Conservation (phyloP, 2,329 filamentous ascomycete species). For the Verticillium nonalfalfae region DNA sequence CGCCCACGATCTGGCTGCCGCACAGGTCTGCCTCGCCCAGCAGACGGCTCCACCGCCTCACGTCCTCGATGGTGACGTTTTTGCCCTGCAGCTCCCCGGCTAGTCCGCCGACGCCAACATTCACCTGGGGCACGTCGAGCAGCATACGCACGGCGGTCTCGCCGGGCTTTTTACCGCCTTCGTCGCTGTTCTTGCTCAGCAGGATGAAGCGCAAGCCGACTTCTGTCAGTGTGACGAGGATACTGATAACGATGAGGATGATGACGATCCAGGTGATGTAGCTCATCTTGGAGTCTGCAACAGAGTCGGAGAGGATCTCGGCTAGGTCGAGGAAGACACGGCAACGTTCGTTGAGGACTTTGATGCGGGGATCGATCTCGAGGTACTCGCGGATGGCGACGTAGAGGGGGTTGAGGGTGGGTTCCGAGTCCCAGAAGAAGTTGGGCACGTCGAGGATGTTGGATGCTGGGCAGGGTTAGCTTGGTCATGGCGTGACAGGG, state of each 20-base stretch:
- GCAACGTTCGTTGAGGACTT: conserved; percentile 95
- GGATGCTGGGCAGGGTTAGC: conserved; percentile 51
- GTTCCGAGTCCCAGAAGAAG: conserved; percentile 98
- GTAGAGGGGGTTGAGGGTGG: conserved; percentile 90
- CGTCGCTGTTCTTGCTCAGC: conserved; percentile 36
- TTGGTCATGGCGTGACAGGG: not conserved
- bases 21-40: conserved; percentile 10
- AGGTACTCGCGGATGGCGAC: conserved; percentile 93
- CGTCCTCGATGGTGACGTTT: conserved; percentile 12
- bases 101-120: conserved; percentile 2
- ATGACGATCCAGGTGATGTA: conserved; percentile 98
- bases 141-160: not conserved
- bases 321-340: conserved; percentile 94
- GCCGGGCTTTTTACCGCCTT: not conserved
- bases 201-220: conserved; percentile 82
- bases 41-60: conserved; percentile 15
- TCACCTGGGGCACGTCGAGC: not conserved
- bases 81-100: conserved; percentile 9
- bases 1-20: conserved; percentile 9
- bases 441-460: conserved; percentile 95
- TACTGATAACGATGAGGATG: conserved; percentile 82
- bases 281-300: conserved; percentile 93
- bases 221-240: conserved; percentile 85
- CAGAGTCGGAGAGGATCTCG: conserved; percentile 87
- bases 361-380: conserved; percentile 92